These are phyloP conservation scores for Arthrobotrys conoides DNA, from an alignment of 2,329 filamentous ascomycete genomes.

Conservation along the genomic window DNA sequence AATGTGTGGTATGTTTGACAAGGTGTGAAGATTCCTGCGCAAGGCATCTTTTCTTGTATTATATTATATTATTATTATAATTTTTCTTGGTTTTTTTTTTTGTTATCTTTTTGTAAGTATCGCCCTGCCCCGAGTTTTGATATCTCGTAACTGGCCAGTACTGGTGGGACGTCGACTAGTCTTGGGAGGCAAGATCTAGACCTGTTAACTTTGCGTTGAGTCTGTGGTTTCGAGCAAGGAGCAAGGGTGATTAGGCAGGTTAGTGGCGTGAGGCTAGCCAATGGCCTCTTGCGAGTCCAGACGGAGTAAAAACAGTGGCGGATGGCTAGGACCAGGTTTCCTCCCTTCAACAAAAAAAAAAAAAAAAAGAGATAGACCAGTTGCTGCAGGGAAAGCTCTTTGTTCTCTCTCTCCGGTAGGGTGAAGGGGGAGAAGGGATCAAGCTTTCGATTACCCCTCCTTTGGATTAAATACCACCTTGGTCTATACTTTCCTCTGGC, in stretches of 20 bases:
- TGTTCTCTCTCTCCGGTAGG: not conserved
- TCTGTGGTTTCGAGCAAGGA: conserved; percentile 6
- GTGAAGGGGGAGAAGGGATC: not conserved
- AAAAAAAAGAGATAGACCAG: not conserved
- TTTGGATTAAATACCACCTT: conserved; percentile 24
- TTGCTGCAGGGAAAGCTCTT: not conserved
- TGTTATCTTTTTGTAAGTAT: not conserved
- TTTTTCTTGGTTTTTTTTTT: too few relatives aligned
- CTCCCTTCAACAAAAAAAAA: not conserved
- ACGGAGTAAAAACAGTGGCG: conserved; percentile 3
- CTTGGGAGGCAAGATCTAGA: too few relatives aligned
- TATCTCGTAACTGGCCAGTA: not conserved
- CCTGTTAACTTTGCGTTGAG: conserved; percentile 19
- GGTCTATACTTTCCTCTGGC: conserved; percentile 24
- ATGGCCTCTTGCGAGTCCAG: conserved; percentile 4
- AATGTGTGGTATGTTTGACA: conserved; percentile 47
- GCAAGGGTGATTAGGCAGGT: not conserved
- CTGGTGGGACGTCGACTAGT: not conserved
- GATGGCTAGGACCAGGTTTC: conserved; percentile 9
- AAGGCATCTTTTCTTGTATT: conserved; percentile 32
- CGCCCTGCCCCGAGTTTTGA: not conserved
- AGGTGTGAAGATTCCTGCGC: conserved; percentile 38
- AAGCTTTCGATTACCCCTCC: conserved; percentile 18
- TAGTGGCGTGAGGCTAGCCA: conserved; percentile 1
- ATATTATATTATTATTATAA: too few relatives aligned